A percentile compares a stretch with the other conserved stretches of the same genome.
Evolutionary conservation across 1,284 basidiomycete species (phyloP).

Genomic region (Afroboletus lepidellus): DNA sequence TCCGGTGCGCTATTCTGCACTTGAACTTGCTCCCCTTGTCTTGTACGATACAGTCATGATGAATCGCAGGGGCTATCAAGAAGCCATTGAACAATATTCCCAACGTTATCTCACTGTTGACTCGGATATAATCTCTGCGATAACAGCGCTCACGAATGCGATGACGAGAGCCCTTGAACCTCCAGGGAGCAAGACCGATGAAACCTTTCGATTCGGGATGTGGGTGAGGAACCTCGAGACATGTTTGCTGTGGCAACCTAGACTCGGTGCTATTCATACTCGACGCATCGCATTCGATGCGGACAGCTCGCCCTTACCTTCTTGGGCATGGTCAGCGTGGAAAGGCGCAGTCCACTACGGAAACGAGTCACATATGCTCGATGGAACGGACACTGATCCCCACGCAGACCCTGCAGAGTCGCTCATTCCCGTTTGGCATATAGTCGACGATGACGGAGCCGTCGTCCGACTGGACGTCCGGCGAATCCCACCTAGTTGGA

Average conservation of each 20-base stretch:
- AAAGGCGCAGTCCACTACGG: conserved; percentile 18
- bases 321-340: conserved; percentile 28
- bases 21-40: not conserved
- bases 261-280: conserved; percentile 1
- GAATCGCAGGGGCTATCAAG: conserved; percentile 3
- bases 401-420: conserved; percentile 11
- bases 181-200: not conserved
- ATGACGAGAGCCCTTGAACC: conserved; percentile 12
- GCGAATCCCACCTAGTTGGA: conserved; percentile 10
- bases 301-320: conserved; percentile 10
- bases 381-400: not conserved
- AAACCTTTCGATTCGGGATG: conserved; percentile 19
- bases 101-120: conserved; percentile 13
- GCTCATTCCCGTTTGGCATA: conserved; percentile 8
- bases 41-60: not conserved
- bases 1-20: not conserved
- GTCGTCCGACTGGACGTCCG: conserved; percentile 11
- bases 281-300: not conserved
- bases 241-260: conserved; percentile 8
- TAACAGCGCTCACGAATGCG: conserved; percentile 16
- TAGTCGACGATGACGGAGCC: conserved; percentile 6
- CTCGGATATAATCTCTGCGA: conserved; percentile 20
- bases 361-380: conserved; percentile 3
- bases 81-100: conserved; percentile 11
- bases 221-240: conserved; percentile 1